A percentile compares a stretch with the other conserved stretches of the same genome.
Conservation (phyloP, 2,329 filamentous ascomycete genomes). For the Aspergillus quadrilineatus region DNA sequence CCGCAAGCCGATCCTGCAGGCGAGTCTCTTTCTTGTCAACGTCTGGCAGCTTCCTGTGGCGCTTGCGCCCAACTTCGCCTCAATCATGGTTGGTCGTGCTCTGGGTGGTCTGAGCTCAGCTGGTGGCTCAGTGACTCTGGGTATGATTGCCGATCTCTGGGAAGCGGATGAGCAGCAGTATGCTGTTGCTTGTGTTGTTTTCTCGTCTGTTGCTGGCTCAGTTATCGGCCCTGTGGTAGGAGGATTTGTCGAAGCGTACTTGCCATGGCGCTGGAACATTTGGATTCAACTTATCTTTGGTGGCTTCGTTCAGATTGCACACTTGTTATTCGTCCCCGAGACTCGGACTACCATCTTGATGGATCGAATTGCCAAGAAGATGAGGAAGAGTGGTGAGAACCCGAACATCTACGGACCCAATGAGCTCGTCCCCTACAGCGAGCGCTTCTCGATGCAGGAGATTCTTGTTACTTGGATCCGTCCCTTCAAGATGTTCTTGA, state of each 20-base stretch:
- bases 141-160: constrained; percentile 74
- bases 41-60: constrained; percentile 72
- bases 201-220: constrained; percentile 75
- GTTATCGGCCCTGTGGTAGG: constrained; percentile 76
- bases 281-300: constrained; percentile 86
- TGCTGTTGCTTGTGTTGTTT: constrained; percentile 72
- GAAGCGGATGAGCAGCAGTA: constrained; percentile 71
- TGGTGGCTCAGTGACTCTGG: constrained; percentile 70
- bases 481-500: constrained; percentile 64
- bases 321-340: constrained; percentile 71
- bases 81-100: constrained; percentile 68
- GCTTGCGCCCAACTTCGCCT: constrained; percentile 69
- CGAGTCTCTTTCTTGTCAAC: constrained; percentile 72
- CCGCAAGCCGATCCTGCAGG: constrained; percentile 71
- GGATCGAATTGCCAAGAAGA: constrained; percentile 74
- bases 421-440: constrained; percentile 62
- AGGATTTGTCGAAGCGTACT: constrained; percentile 68
- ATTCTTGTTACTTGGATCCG: constrained; percentile 58
- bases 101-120: constrained; percentile 70
- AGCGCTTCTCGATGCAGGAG: constrained; percentile 60
- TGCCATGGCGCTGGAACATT: constrained; percentile 73
- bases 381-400: constrained; percentile 59
- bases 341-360: constrained; percentile 75
- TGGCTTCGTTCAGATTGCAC: constrained; percentile 64
- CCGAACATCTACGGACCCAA: constrained; percentile 69